Evolutionary conservation across 257 asterid genomes (phyloP), one percentile per base, ranked within the genome.

Genomic region (Capsicum rhomboideum): DNA sequence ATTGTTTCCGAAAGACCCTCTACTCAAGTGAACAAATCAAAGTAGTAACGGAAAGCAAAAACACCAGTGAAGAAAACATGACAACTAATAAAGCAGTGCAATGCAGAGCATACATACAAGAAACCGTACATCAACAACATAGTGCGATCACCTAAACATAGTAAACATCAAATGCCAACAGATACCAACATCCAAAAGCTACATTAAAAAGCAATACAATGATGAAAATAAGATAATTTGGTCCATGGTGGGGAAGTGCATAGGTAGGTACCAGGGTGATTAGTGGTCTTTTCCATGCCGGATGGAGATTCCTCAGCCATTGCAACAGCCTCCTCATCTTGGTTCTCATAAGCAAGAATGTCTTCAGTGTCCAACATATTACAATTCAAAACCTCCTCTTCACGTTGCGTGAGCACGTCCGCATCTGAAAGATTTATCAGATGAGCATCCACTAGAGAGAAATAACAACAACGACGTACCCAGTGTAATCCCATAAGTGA

Each of bases 321-420:
- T 26, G 92, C 94, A 77, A 85, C 90, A 86, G 89, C 90, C 80
- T 92, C 98, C 84, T 90, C 94, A 79, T 89, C 96, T 88, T 88
- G 96, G 89, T 88, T 89, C 86, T 91, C 98, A 83, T 84, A 90
- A 21, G 90, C 72, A 90, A 86, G 88, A 79, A 82, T 88, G 83
- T 91, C 95, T 87, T 91, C 98, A 82, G 90, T 49, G 83, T 94
- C 94, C 1, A 91, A 89, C 83, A 92, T 88, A 77, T 74, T 88
- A 87, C 94, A 89, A 82, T 83, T 86, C 84, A 91, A 79, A 81
- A 92, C 87, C 88, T 90, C 96, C 83, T 90, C 98, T 82, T 90
- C 95, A 67, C 88, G 87, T 67, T 89, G 91, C 89, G 86, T 87
- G 63, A 86, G 58, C 68, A 54, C 75, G 83, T 93, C 98, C 88